Conservation (phyloP, 495 filamentous ascomycete species). For the Zalerion maritima region DNA sequence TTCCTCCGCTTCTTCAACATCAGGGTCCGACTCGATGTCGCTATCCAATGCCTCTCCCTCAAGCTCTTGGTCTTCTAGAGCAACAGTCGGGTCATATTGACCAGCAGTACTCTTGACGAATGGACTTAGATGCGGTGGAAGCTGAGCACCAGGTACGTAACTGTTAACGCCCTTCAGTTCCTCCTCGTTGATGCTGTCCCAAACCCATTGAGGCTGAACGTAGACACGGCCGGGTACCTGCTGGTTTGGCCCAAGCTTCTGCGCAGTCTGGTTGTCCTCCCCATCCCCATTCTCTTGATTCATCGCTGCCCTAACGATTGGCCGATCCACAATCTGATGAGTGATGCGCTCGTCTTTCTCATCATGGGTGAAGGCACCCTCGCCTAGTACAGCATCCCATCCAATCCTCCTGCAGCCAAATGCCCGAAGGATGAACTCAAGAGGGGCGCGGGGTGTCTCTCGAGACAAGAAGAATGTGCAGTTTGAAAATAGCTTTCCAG, state of each 20-base stretch:
- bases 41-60: slow-evolving; percentile 62
- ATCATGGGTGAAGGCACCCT: slow-evolving; percentile 80
- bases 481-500: slow-evolving; percentile 60
- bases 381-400: slow-evolving; percentile 80
- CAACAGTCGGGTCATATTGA: slow-evolving; percentile 74
- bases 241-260: slow-evolving; percentile 37
- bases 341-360: slow-evolving; percentile 80
- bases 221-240: slow-evolving; percentile 82
- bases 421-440: slow-evolving; percentile 87
- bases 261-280: slow-evolving; percentile 40
- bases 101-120: slow-evolving; percentile 81
- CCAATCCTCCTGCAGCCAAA: slow-evolving; percentile 95
- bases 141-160: slow-evolving; percentile 74
- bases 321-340: slow-evolving; percentile 88
- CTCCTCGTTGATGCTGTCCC: slow-evolving; percentile 87
- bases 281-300: slow-evolving; percentile 40
- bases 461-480: slow-evolving; percentile 89
- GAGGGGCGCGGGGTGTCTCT: slow-evolving; percentile 76
- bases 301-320: slow-evolving; percentile 47
- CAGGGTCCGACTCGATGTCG: slow-evolving; percentile 41
- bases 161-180: slow-evolving; percentile 75
- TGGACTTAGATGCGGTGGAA: slow-evolving; percentile 89
- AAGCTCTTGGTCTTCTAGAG: slow-evolving; percentile 65
- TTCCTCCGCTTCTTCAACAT: slow-evolving; percentile 28
- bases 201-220: slow-evolving; percentile 94